phyloP scores from a whole-genome alignment of 164 flowering plant genomes.

The Chloranthus sessilifolius region DNA sequence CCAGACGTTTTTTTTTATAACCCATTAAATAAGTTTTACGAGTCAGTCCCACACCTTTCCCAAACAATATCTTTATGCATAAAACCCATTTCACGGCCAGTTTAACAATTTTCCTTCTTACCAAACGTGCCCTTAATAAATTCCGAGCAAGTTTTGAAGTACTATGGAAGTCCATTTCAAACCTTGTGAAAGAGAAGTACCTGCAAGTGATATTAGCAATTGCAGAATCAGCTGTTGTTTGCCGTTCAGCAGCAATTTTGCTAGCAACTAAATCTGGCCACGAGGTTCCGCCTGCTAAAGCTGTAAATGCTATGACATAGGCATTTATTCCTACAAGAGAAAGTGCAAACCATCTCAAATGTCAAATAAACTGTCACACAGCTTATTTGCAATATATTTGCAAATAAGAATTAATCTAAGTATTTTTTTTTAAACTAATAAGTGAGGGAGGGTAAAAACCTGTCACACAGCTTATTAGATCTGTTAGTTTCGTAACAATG shows the following conservation, averaged over 20 bases:
- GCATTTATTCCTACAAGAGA: slow-evolving; percentile 67
- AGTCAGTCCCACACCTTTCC: too few species aligned
- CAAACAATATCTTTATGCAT: too few species aligned
- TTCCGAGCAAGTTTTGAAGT: background rate
- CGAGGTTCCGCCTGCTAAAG: slow-evolving; percentile 87
- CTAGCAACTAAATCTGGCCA: slow-evolving; percentile 99
- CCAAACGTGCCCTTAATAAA: too few species aligned
- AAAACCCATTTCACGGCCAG: too few species aligned
- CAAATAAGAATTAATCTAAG: background rate
- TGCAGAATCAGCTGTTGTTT: slow-evolving; percentile 90
- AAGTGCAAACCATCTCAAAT: background rate
- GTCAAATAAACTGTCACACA: background rate
- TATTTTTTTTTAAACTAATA: too few species aligned
- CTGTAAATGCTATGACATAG: slow-evolving; percentile 91
- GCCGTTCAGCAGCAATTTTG: slow-evolving; percentile 96
- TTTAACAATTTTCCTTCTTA: too few species aligned
- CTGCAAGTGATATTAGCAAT: slow-evolving; percentile 98
- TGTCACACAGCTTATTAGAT: slow-evolving; percentile 89
- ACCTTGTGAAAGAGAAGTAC: slow-evolving; percentile 29
- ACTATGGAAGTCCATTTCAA: background rate
- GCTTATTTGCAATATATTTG: background rate
- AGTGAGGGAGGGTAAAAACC: slow-evolving; percentile 42
- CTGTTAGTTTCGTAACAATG: slow-evolving; percentile 66
- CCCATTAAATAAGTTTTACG: too few species aligned
- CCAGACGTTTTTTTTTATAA: too few species aligned